Evolutionary conservation across 306 rosid species (phyloP).

Genomic region (Psophocarpus tetragonolobus): DNA sequence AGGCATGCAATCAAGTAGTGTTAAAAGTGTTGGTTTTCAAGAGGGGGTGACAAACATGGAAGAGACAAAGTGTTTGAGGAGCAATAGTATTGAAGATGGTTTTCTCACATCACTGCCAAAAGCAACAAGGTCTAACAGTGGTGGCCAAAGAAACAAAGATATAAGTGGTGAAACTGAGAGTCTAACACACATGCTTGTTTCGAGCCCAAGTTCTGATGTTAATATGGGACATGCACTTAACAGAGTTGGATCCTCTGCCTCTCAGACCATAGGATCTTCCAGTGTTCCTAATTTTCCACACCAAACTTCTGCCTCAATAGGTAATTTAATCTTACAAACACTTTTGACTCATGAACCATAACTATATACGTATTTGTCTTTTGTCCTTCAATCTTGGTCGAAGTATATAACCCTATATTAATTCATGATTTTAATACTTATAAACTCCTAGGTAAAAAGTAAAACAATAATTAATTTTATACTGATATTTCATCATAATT

Average conservation of each 20-base stretch:
- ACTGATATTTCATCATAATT: too few species aligned
- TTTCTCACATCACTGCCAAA: too few species aligned
- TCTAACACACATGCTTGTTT: constrained; percentile 67
- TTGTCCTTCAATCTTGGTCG: too few species aligned
- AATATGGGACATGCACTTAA: constrained; percentile 52
- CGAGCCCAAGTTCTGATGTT: constrained; percentile 61
- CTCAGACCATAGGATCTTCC: constrained; percentile 39
- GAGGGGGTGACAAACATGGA: constrained; percentile 52
- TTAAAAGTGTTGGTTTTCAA: constrained; percentile 41
- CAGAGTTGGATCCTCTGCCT: not conserved
- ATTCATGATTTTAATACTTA: too few species aligned
- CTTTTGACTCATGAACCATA: too few species aligned
- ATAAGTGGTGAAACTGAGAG: constrained; percentile 32
- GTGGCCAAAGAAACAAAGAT: constrained; percentile 47
- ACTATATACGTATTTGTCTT: too few species aligned
- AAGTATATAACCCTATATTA: too few species aligned
- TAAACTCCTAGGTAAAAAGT: too few species aligned
- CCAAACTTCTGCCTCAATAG: not conserved
- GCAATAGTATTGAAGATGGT: constrained; percentile 52
- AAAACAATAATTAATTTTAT: too few species aligned
- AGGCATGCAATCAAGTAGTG: too few species aligned
- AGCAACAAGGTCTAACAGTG: constrained; percentile 41
- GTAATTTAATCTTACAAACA: too few species aligned
- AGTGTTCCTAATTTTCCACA: constrained; percentile 35
- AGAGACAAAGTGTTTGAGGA: constrained; percentile 53